phyloP scores from a whole-genome alignment of 352 stramenopile genomes.

The Phytophthora syringae region DNA sequence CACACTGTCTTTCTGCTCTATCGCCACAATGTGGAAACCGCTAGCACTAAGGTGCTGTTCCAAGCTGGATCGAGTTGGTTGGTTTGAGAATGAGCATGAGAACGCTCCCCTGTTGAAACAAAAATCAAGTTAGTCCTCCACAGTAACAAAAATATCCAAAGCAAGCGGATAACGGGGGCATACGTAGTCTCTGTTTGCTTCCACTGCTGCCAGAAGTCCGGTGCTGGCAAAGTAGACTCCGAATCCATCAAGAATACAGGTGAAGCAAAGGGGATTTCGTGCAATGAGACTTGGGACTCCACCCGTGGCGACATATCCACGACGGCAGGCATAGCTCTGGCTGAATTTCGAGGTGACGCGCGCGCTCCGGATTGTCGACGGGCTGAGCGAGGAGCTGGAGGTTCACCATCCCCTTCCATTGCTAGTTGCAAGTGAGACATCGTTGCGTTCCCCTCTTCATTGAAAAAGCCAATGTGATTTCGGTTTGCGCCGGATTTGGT shows the following conservation, averaged over 20 bases:
- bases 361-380: constrained; percentile 20
- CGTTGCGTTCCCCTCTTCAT: constrained; percentile 41
- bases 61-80: constrained; percentile 51
- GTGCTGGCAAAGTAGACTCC: constrained; percentile 22
- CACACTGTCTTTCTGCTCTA: constrained; percentile 60
- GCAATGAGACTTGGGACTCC: constrained; percentile 15
- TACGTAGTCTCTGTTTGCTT: constrained; percentile 75
- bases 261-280: constrained; percentile 65
- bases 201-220: constrained; percentile 54
- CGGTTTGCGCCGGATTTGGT: constrained; percentile 17
- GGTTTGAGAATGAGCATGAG: constrained; percentile 70
- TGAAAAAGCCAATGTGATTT: constrained; percentile 48
- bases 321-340: neutral
- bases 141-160: too few species aligned
- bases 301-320: constrained; percentile 9
- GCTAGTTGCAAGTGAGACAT: constrained; percentile 28
- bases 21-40: constrained; percentile 65
- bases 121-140: neutral
- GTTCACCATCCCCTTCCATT: constrained; percentile 32
- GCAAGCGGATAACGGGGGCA: too few species aligned
- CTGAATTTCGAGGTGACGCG: constrained; percentile 15
- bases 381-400: constrained; percentile 7
- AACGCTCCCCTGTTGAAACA: constrained; percentile 61
- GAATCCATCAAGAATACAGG: constrained; percentile 63
- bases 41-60: constrained; percentile 49